Conservation (phyloP, 2,329 filamentous ascomycete species). For the Exophiala mesophila region DNA sequence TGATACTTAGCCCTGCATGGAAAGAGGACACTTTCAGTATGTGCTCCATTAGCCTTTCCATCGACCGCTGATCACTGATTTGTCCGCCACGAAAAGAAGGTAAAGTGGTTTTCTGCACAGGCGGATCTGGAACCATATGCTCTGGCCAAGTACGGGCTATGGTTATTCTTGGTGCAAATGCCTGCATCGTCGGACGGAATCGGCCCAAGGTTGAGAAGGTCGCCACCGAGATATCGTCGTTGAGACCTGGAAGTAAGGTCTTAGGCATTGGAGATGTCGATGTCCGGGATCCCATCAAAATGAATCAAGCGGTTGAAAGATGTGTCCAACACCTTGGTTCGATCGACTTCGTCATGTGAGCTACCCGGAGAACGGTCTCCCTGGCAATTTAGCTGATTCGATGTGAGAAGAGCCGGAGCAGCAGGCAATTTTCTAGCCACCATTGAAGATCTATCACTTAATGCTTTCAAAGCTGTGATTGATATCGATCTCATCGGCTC, state of each 20-base stretch:
- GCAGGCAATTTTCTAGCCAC: constrained; percentile 15
- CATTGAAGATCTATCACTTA: constrained; percentile 5
- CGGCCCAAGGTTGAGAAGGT: constrained; percentile 76
- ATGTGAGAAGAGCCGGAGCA: constrained; percentile 11
- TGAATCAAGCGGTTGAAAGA: constrained; percentile 68
- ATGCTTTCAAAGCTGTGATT: constrained; percentile 16
- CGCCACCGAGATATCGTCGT: constrained; percentile 74
- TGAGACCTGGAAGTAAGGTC: constrained; percentile 71
- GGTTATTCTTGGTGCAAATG: constrained; percentile 83
- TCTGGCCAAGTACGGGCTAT: constrained; percentile 87
- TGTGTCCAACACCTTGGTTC: constrained; percentile 76
- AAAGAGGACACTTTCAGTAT: constrained; percentile 69
- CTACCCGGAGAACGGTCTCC: too few species aligned
- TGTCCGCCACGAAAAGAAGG: constrained; percentile 45
- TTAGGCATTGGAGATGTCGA: constrained; percentile 71
- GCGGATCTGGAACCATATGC: constrained; percentile 87
- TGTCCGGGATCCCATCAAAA: constrained; percentile 65
- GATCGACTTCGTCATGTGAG: constrained; percentile 85
- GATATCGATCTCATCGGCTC: constrained; percentile 16
- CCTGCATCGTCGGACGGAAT: constrained; percentile 87
- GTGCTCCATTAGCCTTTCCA: not conserved
- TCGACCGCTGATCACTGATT: not conserved
- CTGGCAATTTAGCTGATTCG: not conserved
- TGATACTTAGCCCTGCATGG: too few species aligned
- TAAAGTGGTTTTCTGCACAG: constrained; percentile 91